Evolutionary conservation across 1,284 basidiomycete genomes (phyloP).

Genomic region (Neonothopanus nambi): DNA sequence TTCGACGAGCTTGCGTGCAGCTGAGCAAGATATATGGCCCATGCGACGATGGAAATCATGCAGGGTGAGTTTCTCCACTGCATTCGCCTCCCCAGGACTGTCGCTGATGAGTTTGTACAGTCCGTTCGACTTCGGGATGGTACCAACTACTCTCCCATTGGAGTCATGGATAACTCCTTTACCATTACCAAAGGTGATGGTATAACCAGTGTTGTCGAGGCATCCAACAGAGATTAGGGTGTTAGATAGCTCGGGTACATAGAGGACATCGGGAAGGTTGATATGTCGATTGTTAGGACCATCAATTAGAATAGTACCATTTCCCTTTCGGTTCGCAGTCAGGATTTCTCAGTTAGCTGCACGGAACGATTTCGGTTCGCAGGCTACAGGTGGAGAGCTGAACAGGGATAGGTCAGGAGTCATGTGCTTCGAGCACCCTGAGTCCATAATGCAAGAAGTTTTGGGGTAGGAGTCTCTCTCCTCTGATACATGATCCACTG

Average conservation of each 20-base stretch:
- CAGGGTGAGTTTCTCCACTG: conserved; percentile 7
- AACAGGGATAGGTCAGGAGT: not conserved
- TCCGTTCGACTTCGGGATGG: conserved; percentile 12
- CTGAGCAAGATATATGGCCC: conserved; percentile 18
- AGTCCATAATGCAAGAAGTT: not conserved
- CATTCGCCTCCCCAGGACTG: not conserved
- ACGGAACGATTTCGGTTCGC: conserved; percentile 4
- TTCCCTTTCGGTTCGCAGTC: no score
- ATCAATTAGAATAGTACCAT: no score
- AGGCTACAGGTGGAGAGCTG: not conserved
- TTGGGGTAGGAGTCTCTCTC: no score
- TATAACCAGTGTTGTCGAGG: conserved; percentile 22
- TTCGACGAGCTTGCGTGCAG: conserved; percentile 12
- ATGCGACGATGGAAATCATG: conserved; percentile 20
- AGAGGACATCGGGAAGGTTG: conserved; percentile 24
- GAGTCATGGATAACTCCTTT: conserved; percentile 9
- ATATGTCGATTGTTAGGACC: conserved; percentile 19
- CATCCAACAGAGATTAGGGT: no score
- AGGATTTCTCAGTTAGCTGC: conserved; percentile 14
- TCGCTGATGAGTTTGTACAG: conserved; percentile 8
- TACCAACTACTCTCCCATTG: conserved; percentile 3
- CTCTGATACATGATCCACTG: no score
- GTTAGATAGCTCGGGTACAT: conserved; percentile 22
- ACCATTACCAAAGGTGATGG: conserved; percentile 15
- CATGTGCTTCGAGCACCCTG: not conserved